phyloP scores from a whole-genome alignment of 192 early-diverging fungal genomes.

The Pilaira anomala region DNA sequence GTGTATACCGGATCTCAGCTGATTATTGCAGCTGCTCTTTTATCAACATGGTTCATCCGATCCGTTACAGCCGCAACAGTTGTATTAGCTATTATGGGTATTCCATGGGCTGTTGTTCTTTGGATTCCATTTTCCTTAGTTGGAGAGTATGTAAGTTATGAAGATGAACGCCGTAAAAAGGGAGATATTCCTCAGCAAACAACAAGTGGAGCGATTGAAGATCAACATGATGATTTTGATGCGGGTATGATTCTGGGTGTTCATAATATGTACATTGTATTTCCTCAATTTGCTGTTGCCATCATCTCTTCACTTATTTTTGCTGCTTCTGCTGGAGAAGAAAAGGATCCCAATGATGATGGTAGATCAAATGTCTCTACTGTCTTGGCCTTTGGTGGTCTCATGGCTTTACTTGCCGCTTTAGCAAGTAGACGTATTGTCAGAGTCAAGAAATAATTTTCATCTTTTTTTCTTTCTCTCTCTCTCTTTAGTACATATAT shows the following conservation, averaged over 20 bases:
- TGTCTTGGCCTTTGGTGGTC: slow-evolving; percentile 68
- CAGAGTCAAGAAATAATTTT: slow-evolving; percentile 14
- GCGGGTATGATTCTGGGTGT: slow-evolving; percentile 85
- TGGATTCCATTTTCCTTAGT: slow-evolving; percentile 94
- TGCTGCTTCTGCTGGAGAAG: slow-evolving; percentile 54
- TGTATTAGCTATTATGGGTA: slow-evolving; percentile 73
- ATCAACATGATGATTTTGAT: slow-evolving; percentile 36
- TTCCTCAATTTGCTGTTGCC: slow-evolving; percentile 90
- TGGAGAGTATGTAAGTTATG: slow-evolving; percentile 65
- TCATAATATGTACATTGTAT: slow-evolving; percentile 92
- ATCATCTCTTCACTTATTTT: slow-evolving; percentile 58
- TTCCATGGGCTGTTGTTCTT: slow-evolving; percentile 83
- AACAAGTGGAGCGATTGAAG: neutral
- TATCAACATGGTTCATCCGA: slow-evolving; percentile 60
- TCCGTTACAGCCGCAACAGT: slow-evolving; percentile 58
- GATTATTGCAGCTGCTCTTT: slow-evolving; percentile 64
- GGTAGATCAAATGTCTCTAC: slow-evolving; percentile 48
- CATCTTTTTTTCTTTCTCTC: neutral
- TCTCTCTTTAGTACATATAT: too few species aligned
- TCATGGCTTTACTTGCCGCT: slow-evolving; percentile 66
- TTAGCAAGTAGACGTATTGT: slow-evolving; percentile 46
- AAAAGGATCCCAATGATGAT: slow-evolving; percentile 17
- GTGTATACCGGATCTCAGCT: slow-evolving; percentile 74
- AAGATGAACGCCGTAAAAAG: slow-evolving; percentile 38
- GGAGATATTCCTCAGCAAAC: neutral